phyloP scores from a whole-genome alignment of 768 basidiomycete species.

The Kwoniella sp. region DNA sequence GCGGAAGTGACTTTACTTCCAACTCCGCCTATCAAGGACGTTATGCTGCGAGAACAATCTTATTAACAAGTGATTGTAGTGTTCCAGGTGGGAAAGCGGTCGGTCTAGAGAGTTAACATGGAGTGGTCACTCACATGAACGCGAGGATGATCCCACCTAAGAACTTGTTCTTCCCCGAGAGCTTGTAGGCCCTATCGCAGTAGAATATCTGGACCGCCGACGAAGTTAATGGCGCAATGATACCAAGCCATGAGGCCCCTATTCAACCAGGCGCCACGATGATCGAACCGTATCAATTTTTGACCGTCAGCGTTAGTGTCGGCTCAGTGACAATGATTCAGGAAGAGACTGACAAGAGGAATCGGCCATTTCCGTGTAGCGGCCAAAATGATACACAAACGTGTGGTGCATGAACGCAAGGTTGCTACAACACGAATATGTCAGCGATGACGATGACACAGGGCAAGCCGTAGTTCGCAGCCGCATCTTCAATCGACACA shows the following conservation, averaged over 20 bases:
- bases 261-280: not conserved
- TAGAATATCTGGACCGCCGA: conserved; percentile 9
- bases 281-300: not conserved
- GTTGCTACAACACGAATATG: not conserved
- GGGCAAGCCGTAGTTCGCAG: no score
- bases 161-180: conserved; percentile 8
- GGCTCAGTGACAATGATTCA: no score
- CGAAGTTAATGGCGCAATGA: conserved; percentile 8
- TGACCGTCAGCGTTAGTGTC: no score
- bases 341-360: conserved; percentile 14
- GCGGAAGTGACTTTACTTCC: conserved; percentile 15
- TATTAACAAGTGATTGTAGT: no score
- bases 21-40: conserved; percentile 5
- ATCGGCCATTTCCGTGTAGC: not conserved
- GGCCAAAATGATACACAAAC: conserved; percentile 8
- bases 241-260: conserved; percentile 14
- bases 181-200: conserved; percentile 9
- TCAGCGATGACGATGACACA: not conserved
- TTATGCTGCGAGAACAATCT: not conserved
- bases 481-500: no score
- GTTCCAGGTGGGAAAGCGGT: no score
- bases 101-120: no score
- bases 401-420: conserved; percentile 6
- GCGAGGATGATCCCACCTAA: conserved; percentile 1
- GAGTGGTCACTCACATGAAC: conserved; percentile 5